Base-by-base conservation (phyloP, 2,329 filamentous ascomycete genomes). In the Aspergillus ibericus region DNA sequence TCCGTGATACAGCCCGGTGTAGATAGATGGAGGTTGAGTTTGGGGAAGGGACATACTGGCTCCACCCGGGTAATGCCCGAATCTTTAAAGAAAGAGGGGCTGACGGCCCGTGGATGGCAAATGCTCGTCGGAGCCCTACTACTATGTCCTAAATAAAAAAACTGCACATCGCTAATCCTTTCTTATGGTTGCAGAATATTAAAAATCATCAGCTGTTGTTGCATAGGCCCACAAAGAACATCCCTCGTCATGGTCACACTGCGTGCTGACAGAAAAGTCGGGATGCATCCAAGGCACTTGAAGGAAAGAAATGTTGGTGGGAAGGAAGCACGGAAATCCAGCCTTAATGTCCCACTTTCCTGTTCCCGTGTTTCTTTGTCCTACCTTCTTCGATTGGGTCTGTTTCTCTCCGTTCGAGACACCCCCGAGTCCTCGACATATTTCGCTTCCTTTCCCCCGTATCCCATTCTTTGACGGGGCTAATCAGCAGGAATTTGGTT, bases 51-150 rank as follows among this genome's bases (percentile, higher is more conserved):
- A 52, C 58, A 60, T 55, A 40, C 50, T 61, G 55, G 59, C 55
- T 59, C 63, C 62, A 66, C 63, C 60, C 62, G 60, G 65, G 58
- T 66, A 63, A 63, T 55, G 58, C 58, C 63, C 63, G 62, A 65
- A 56, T 64, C 49, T 58, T 56, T 38, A 53, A 59, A 59, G 56
- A 52, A 61, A 59, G 59, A 59, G 61, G 59, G 59, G 59, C 58
- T 58, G 59, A 59, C 64, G 65, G 63, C 56, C 65, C 63, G 63
- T 65, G 58, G 59, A 65, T 65, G 64, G 63, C 54, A 52, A 60
- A 63, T 59, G 58, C 25, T 46, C 50, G 56, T 51, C 48, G 54
- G 34, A 56, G 55, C 53, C 58, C 58, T 59, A 56, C 57, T 59
- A 56, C 57, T 25, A 55, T 13, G 29, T 48, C 4, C 42, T 46